Conservation (phyloP, 1,284 basidiomycete species). For the Cystobasidium pallidum region DNA sequence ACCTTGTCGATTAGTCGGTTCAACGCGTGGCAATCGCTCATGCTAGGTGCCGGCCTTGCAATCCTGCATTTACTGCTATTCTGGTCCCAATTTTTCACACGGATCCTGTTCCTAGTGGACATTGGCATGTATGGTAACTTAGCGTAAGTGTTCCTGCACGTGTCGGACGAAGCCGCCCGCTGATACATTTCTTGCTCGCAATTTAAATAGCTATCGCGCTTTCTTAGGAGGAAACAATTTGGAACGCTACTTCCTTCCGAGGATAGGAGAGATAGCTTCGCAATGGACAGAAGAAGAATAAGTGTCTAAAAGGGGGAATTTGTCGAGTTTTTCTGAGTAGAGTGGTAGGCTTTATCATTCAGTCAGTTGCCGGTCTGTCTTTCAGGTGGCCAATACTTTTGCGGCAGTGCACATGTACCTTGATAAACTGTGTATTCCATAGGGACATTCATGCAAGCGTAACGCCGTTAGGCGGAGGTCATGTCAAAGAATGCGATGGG, state of each 20-base stretch:
- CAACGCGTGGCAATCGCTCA: slow-evolving; percentile 75
- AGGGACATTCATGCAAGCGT: no score
- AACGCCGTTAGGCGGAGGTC: no score
- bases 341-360: no score
- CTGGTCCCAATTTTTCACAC: slow-evolving; percentile 32
- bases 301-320: not conserved
- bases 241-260: slow-evolving; percentile 67
- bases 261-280: slow-evolving; percentile 71
- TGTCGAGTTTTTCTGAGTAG: no score
- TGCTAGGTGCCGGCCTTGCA: slow-evolving; percentile 69
- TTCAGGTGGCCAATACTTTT: no score
- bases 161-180: no score
- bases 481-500: no score
- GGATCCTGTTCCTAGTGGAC: slow-evolving; percentile 37
- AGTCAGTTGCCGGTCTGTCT: no score
- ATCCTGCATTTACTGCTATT: slow-evolving; percentile 65
- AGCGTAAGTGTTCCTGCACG: slow-evolving; percentile 25
- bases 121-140: slow-evolving; percentile 38
- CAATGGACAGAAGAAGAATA: slow-evolving; percentile 72
- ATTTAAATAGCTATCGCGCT: slow-evolving; percentile 63
- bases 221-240: slow-evolving; percentile 69
- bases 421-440: no score
- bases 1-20: slow-evolving; percentile 1
- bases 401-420: no score
- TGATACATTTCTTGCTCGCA: no score